These are phyloP conservation scores for Termitomyces sp. DNA, from an alignment of 768 basidiomycete genomes.

Conservation along the genomic window DNA sequence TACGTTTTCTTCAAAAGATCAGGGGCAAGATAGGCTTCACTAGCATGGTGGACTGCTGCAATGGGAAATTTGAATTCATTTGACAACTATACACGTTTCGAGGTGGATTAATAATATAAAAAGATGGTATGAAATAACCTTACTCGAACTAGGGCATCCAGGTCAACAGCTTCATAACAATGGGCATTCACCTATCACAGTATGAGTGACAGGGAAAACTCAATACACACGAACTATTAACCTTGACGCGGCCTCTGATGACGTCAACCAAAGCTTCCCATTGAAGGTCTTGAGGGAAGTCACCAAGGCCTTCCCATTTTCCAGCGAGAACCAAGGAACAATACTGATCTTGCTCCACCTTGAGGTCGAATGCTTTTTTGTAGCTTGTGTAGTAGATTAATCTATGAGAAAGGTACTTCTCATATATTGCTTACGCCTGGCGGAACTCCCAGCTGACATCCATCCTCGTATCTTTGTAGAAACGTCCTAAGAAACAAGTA, in stretches of 20 bases:
- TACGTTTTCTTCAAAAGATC: constrained; percentile 66
- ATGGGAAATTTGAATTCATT: constrained; percentile 83
- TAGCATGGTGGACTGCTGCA: constrained; percentile 74
- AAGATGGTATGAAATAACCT: neutral
- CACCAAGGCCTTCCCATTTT: constrained; percentile 43
- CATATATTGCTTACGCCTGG: constrained; percentile 38
- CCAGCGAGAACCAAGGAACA: constrained; percentile 44
- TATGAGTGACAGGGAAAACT: neutral
- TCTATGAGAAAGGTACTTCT: neutral
- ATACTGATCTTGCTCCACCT: constrained; percentile 61
- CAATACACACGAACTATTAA: constrained; percentile 13
- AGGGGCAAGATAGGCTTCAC: constrained; percentile 80
- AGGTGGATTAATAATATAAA: neutral
- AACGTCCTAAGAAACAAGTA: constrained; percentile 18
- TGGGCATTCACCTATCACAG: constrained; percentile 43
- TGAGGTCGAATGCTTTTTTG: constrained; percentile 60
- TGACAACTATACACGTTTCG: constrained; percentile 41
- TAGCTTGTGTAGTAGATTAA: constrained; percentile 31
- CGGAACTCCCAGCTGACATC: constrained; percentile 68
- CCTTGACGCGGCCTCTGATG: constrained; percentile 72
- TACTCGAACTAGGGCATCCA: constrained; percentile 67
- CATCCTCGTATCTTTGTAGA: constrained; percentile 53
- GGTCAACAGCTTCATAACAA: constrained; percentile 59
- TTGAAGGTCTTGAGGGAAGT: constrained; percentile 65
- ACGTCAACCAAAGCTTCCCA: constrained; percentile 81